A percentile compares a stretch with the other conserved stretches of the same genome.
phyloP scores from a whole-genome alignment of 2,329 filamentous ascomycete species.

The Ceratocystis ficicola region DNA sequence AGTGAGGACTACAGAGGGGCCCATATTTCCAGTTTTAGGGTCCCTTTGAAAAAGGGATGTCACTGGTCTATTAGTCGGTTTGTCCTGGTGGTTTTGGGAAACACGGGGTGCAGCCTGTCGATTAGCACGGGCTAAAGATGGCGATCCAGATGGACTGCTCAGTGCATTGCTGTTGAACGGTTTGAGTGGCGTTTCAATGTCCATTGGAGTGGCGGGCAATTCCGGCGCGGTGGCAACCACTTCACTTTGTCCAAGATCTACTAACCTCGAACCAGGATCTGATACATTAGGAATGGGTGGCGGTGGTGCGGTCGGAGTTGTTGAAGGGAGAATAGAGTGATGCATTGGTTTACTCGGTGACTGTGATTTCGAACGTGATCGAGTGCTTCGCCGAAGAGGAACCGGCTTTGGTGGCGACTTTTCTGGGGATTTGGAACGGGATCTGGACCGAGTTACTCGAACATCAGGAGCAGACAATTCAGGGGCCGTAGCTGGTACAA shows the following conservation, averaged over 20 bases:
- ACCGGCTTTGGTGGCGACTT: constrained; percentile 9
- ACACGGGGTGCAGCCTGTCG: constrained; percentile 14
- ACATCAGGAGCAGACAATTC: background rate
- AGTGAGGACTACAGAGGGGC: constrained; percentile 52
- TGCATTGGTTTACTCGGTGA: constrained; percentile 15
- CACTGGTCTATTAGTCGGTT: background rate
- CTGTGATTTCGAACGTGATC: constrained; percentile 10
- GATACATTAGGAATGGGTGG: constrained; percentile 7
- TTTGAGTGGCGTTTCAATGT: constrained; percentile 19
- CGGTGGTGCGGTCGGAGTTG: constrained; percentile 8
- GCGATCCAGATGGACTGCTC: constrained; percentile 20
- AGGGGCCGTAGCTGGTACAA: background rate
- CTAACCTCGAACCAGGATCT: constrained; percentile 12
- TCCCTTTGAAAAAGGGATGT: constrained; percentile 41
- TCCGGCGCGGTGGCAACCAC: background rate
- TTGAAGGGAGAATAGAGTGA: constrained; percentile 3
- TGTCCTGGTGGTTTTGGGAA: background rate
- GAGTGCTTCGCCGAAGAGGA: background rate
- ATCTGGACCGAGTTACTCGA: constrained; percentile 18
- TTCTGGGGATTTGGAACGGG: constrained; percentile 18
- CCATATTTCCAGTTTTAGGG: constrained; percentile 42
- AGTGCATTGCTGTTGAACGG: constrained; percentile 10
- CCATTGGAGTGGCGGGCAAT: constrained; percentile 15
- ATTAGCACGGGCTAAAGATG: constrained; percentile 19
- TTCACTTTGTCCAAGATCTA: background rate